Percentiles rank a stretch among this genome's conserved stretches.
phyloP scores from a whole-genome alignment of 345 rosid genomes.

The Iberis pinnata region DNA sequence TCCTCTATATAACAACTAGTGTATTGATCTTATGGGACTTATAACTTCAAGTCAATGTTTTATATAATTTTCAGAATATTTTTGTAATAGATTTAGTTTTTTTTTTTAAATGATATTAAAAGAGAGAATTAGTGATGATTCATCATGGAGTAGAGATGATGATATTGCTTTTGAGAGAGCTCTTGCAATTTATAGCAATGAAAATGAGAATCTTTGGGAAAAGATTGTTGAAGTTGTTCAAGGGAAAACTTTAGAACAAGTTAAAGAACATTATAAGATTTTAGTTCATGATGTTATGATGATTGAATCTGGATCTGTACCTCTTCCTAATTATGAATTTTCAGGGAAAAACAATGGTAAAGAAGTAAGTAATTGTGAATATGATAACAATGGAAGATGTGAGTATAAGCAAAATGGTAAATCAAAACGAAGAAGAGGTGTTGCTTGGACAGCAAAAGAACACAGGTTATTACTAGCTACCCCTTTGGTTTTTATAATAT shows the following conservation, averaged over 20 bases:
- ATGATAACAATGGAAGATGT: not conserved
- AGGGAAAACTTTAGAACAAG: slow-evolving; percentile 60
- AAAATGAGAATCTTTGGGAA: slow-evolving; percentile 35
- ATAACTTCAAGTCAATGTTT: too few species aligned
- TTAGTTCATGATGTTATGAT: slow-evolving; percentile 51
- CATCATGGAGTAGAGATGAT: slow-evolving; percentile 66
- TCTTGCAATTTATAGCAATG: slow-evolving; percentile 52
- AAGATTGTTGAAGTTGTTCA: slow-evolving; percentile 54
- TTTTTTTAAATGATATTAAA: too few species aligned
- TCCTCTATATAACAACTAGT: too few species aligned
- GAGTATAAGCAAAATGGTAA: slow-evolving; percentile 46
- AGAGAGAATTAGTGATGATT: slow-evolving; percentile 25
- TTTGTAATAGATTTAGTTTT: too few species aligned
- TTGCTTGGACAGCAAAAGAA: slow-evolving; percentile 79
- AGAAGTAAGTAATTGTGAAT: slow-evolving; percentile 35
- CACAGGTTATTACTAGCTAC: slow-evolving; percentile 69
- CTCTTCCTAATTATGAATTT: slow-evolving; percentile 57
- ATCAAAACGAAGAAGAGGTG: slow-evolving; percentile 65
- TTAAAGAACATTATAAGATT: slow-evolving; percentile 52
- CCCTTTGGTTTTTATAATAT: too few species aligned
- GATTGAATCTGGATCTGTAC: slow-evolving; percentile 76
- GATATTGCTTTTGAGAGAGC: slow-evolving; percentile 80
- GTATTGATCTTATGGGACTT: too few species aligned
- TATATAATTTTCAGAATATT: too few species aligned
- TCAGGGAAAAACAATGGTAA: slow-evolving; percentile 31